Evolutionary conservation across 352 stramenopile species (phyloP).

Genomic region (Peronospora belbahrii): DNA sequence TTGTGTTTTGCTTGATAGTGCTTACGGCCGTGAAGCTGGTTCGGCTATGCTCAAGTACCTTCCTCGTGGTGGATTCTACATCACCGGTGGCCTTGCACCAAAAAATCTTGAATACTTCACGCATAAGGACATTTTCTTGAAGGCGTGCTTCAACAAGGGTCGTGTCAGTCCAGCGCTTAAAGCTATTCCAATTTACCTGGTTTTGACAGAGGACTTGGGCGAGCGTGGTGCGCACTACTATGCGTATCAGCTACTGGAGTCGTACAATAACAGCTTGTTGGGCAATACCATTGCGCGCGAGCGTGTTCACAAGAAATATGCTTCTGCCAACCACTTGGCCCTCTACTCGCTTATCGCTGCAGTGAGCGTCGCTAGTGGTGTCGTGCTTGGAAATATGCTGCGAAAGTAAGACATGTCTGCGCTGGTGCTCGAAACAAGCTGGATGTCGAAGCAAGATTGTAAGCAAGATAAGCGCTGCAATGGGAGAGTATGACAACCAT

Average conservation of each 20-base stretch:
- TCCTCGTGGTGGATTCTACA: slow-evolving; percentile 93
- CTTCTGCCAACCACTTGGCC: slow-evolving; percentile 30
- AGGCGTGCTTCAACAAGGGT: slow-evolving; percentile 85
- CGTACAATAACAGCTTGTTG: slow-evolving; percentile 42
- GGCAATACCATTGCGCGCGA: slow-evolving; percentile 25
- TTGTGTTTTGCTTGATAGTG: slow-evolving; percentile 26
- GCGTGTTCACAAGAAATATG: slow-evolving; percentile 28
- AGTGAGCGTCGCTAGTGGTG: slow-evolving; percentile 25
- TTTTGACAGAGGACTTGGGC: slow-evolving; percentile 87
- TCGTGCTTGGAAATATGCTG: slow-evolving; percentile 17
- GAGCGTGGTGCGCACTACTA: slow-evolving; percentile 87
- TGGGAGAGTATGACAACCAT: neutral
- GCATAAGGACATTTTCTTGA: slow-evolving; percentile 69
- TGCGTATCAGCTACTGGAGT: slow-evolving; percentile 67
- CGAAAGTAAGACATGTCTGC: slow-evolving; percentile 11
- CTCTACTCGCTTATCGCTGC: slow-evolving; percentile 40
- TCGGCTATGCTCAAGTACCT: slow-evolving; percentile 93
- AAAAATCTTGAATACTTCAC: slow-evolving; percentile 96
- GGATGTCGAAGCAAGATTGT: neutral
- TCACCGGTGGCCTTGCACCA: slow-evolving; percentile 92
- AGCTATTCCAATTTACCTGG: slow-evolving; percentile 80
- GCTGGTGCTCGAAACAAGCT: neutral
- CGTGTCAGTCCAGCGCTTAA: slow-evolving; percentile 74
- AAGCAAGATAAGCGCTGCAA: neutral
- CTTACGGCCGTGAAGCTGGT: slow-evolving; percentile 93